Evolutionary conservation across 345 rosid species (phyloP).

Genomic region (Cardamine resedifolia): DNA sequence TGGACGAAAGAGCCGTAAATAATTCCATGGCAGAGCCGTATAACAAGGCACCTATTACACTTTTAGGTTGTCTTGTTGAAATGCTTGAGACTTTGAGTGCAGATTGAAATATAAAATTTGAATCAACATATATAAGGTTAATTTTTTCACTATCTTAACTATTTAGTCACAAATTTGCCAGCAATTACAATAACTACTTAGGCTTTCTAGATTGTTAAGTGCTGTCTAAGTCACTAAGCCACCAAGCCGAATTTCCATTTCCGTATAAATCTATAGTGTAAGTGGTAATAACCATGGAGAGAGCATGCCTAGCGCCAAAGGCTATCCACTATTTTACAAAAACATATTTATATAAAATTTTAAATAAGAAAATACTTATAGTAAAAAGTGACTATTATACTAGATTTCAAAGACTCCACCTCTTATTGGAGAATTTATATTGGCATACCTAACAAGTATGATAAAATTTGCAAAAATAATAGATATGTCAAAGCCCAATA

Average conservation of each 20-base stretch:
- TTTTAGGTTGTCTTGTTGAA: slow-evolving; percentile 22
- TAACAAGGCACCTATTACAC: slow-evolving; percentile 21
- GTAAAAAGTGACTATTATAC: too few relatives aligned
- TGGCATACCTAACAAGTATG: neutral
- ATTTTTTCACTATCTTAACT: neutral
- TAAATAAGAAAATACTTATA: too few relatives aligned
- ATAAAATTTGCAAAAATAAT: neutral
- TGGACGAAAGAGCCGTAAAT: slow-evolving; percentile 19
- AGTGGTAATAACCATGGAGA: too few relatives aligned
- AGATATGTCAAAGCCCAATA: neutral
- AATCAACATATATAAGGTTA: neutral
- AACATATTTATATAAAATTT: too few relatives aligned
- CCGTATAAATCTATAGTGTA: too few relatives aligned
- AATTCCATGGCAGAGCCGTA: slow-evolving; percentile 12
- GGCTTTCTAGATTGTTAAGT: too few relatives aligned
- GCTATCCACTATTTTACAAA: too few relatives aligned
- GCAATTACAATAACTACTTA: neutral
- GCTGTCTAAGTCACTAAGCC: too few relatives aligned
- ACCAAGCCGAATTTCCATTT: too few relatives aligned
- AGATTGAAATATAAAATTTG: neutral
- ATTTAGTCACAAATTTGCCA: neutral
- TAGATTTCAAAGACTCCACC: too few relatives aligned
- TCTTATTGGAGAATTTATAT: neutral
- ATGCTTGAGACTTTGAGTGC: slow-evolving; percentile 16
- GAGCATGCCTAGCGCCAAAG: too few relatives aligned